These are phyloP conservation scores for Groenewaldozyma sp. DNA, from an alignment of 1,139 yeast genomes.

Conservation along the genomic window DNA sequence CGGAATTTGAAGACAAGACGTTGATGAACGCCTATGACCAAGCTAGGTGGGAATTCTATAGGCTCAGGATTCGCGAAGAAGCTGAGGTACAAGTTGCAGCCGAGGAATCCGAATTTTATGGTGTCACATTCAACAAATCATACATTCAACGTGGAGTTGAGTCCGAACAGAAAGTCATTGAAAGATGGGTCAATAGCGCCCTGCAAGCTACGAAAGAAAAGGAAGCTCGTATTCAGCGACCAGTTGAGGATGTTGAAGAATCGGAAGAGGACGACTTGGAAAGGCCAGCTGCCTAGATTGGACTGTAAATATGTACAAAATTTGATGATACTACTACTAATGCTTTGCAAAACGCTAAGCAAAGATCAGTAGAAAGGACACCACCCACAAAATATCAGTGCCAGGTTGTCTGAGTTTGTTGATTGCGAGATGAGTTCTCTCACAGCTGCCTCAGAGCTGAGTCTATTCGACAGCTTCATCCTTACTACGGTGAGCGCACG, in stretches of 20 bases:
- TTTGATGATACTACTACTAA: no score
- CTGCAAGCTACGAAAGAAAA: constrained; percentile 25
- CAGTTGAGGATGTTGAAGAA: constrained; percentile 11
- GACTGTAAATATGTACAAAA: no score
- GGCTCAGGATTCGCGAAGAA: constrained; percentile 77
- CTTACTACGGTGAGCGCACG: constrained; percentile 67
- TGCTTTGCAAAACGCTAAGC: constrained; percentile 2
- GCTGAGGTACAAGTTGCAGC: constrained; percentile 60
- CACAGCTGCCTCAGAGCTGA: constrained; percentile 78
- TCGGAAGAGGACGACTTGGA: no score
- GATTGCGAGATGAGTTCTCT: constrained; percentile 77
- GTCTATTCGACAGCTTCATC: constrained; percentile 60
- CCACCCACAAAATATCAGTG: constrained; percentile 82
- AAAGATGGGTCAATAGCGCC: constrained; percentile 68
- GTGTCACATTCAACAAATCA: constrained; percentile 59
- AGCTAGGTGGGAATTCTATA: constrained; percentile 82
- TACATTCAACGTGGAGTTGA: constrained; percentile 58
- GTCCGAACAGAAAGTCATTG: constrained; percentile 62
- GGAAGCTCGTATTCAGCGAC: constrained; percentile 16
- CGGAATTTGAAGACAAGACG: constrained; percentile 22
- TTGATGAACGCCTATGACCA: constrained; percentile 68
- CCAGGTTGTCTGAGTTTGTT: constrained; percentile 53
- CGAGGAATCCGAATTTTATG: constrained; percentile 83
- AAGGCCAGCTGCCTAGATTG: no score
- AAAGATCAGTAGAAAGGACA: constrained; percentile 27